A percentile compares a stretch with the other conserved stretches of the same genome.
phyloP scores from a whole-genome alignment of 2,329 filamentous ascomycete species.

The Beauveria varroae region DNA sequence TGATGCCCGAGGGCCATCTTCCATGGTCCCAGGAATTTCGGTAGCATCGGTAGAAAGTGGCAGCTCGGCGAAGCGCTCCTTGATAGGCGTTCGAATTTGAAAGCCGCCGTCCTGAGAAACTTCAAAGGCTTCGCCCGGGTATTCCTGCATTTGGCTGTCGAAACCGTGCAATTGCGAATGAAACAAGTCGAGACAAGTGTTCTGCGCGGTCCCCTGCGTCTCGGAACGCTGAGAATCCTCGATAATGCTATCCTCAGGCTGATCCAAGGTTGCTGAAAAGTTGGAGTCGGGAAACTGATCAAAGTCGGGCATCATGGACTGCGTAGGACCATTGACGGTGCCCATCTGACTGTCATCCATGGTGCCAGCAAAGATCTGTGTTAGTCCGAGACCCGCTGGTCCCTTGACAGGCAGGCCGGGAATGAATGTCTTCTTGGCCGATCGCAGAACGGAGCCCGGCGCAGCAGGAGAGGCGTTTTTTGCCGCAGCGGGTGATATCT shows the following conservation, averaged over 20 bases:
- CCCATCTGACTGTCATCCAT: constrained; percentile 59
- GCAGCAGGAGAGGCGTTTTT: constrained; percentile 42
- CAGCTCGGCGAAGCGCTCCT: constrained; percentile 55
- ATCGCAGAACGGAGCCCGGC: constrained; percentile 59
- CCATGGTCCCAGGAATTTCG: constrained; percentile 36
- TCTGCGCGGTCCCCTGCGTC: constrained; percentile 32
- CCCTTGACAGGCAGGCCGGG: constrained; percentile 57
- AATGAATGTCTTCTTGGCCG: constrained; percentile 62
- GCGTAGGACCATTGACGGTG: constrained; percentile 24
- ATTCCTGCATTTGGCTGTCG: constrained; percentile 44
- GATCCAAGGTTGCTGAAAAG: constrained; percentile 53
- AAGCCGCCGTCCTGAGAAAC: constrained; percentile 78
- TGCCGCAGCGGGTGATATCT: constrained; percentile 35
- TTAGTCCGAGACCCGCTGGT: constrained; percentile 64
- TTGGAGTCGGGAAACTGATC: constrained; percentile 51
- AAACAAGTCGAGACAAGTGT: constrained; percentile 48
- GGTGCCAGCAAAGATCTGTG: constrained; percentile 85
- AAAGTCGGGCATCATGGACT: constrained; percentile 50
- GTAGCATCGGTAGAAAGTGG: constrained; percentile 67
- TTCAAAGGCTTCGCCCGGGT: constrained; percentile 53
- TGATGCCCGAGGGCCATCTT: constrained; percentile 47
- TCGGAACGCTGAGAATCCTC: constrained; percentile 34
- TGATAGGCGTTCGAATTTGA: constrained; percentile 63
- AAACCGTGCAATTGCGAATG: constrained; percentile 55
- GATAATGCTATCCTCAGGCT: constrained; percentile 42